Base-by-base conservation (phyloP, 1,284 basidiomycete species). In the Golubevia pallescens region DNA sequence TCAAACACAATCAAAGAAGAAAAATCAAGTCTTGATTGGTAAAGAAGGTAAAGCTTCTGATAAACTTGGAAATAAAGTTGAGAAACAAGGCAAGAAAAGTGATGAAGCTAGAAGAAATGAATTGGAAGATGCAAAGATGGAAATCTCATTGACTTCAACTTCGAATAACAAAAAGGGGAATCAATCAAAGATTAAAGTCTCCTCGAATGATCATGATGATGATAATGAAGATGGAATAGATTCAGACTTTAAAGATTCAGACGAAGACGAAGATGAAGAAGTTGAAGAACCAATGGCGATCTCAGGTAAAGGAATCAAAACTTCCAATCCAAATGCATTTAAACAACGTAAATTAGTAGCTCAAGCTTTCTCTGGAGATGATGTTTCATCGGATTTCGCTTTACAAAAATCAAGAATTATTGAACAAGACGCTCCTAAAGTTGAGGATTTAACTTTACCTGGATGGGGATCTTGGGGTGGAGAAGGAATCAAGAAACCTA, bases 401-500 rank as follows among this genome's bases (percentile, higher is more conserved):
- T 69, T 67, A 7, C 75, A 84, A 58, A 85, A 85, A 55, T 51
- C 19, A 1, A 67, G 67, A 0, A 38, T 59, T 2, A 55, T 78
- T 8, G 64, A 63, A 0, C 68, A 64, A 1, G 81, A 84, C 1
- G 70, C 72, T 19, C 61, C 70, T 6, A 56, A 60, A 1, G 60
- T 74, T 53, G 78, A 83, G 63, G 75, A 69, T 0, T 42, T 57
- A 0, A 64, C 70, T 21, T 61, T 84, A 0, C 79, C 82, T 14
- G 82, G 82, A 3, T 85, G 82, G 82, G 82, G 82, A 16, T 48
- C 55, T 16, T 85, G 82, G 82, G 72, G 71, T 1, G 82, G 82
- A 10, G 73, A 75, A 24, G 82, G 82, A 7, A 70, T 72, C 20
- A 66, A 66, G 21, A 7, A 58, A 7, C 1, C 21, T 48, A 24